Base-by-base conservation (phyloP, 495 filamentous ascomycete species). In the Aspergillus leporis region DNA sequence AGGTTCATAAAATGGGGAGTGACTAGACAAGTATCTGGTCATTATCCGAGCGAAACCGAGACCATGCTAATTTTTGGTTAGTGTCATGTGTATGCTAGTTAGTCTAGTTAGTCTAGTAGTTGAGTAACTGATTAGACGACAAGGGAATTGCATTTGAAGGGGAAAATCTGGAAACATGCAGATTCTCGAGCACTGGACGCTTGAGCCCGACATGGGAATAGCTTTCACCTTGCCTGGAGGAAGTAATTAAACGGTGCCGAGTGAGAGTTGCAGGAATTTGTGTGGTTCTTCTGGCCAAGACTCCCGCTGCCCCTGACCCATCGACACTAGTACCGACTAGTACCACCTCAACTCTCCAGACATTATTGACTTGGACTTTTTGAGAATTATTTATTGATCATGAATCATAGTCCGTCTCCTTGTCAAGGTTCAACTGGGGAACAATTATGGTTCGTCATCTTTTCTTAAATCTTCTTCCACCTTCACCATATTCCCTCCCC, bases 221-320 rank as follows among this genome's bases (percentile, higher is more conserved):
- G 3, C 16, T 41, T 5, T 2, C 14, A 41, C 16, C 16, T 41
- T 18, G 1, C 13, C 3, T 14, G 13, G 32, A 36, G 32, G 30
- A 1, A 36, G 25, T 28, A 6, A 28, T 28, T 28, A 28, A 28
- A 28, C 25, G n/a, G n/a, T n/a, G n/a, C 25, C 25, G 25, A 28
- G 6, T 28, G 25, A 28, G 3, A 28, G 25, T 28, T 21, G 38
- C 32, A 10, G 18, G 16, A 38, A 21, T n/a, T n/a, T n/a, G 23
- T 10, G 4, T 40, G 51, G 19, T 53, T 53, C 31, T 53, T 53
- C 31, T 40, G 52, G 34, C 53, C 18, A 55, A 45, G 25, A 18
- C 45, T 30, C 23, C n/a, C 43, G 34, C 53, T 58, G 55, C 60
- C 60, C 60, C 60, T 62, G 60, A 62, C 43, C 25, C 36, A 53